Base-by-base conservation (phyloP, 129 eudicot genomes). In the Tanacetum coccineum region DNA sequence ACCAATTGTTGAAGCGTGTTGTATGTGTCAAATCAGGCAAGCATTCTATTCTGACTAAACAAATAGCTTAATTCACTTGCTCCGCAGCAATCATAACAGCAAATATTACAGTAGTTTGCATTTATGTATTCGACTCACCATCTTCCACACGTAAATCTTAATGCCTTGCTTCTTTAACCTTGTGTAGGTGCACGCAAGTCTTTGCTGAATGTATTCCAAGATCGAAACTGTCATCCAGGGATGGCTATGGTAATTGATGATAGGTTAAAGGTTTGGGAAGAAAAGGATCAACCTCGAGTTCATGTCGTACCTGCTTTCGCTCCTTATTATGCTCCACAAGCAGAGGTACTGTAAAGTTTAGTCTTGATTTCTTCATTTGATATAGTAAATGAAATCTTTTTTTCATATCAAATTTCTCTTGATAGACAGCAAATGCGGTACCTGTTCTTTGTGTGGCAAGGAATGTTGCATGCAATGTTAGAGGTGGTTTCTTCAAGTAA, bases 231-330 rank as follows among this genome's bases (percentile, higher is more conserved):
- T 53, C 99, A 87, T 87, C 99, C 99, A 57, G 83, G 81, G 70
- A 89, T 94, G 99, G 92, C 99, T 7, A 85, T 94, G 96, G 99
- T 94, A n/a, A 89, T 94, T 53, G 99, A 94, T 76, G 99, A 94
- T 59, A 95, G 99, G 48, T 67, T 87, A 25, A 87, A 82, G 78
- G 99, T 94, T 68, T 94, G 99, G 99, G 99, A 94, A 59, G 99
- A 87, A 13, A 89, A 79, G 75, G 99, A 94, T 76, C 99, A 94
- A 76, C 95, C 95, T 70, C 86, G 97, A 70, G 99, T 94, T 74
- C 99, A 94, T 64, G 88, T 89, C 15, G 99, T 94, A 13, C 97
- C 99, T 75, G 86, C 96, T 51, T 94, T 94, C 70, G 68, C 97
- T 75, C 99, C 99, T 44, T 94, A 94, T 74, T 89, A 84, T 79